Percentiles rank a stretch among this genome's conserved stretches.
Conservation (phyloP, 345 rosid genomes). For the Moricandia arvensis region DNA sequence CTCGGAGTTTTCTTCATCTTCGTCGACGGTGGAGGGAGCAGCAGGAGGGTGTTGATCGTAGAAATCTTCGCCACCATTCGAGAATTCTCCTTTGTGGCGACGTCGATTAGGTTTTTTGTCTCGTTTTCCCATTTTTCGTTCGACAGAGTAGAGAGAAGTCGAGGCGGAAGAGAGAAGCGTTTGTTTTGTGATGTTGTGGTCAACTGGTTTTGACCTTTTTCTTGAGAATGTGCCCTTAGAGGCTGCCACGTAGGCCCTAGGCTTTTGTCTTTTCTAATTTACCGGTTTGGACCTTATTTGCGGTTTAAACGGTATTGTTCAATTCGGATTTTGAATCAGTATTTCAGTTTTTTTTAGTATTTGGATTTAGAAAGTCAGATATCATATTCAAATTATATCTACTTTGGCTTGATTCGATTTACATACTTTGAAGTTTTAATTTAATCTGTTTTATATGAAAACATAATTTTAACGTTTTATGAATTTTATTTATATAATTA, state of each 20-base stretch:
- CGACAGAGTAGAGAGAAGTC: too few species aligned
- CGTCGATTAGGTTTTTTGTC: constrained; percentile 70
- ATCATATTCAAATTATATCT: neutral
- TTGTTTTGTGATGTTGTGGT: neutral
- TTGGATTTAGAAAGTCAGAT: too few species aligned
- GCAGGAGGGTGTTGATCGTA: constrained; percentile 34
- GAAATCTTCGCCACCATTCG: constrained; percentile 43
- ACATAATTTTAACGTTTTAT: too few species aligned
- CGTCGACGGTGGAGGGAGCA: constrained; percentile 18
- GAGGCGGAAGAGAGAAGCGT: neutral
- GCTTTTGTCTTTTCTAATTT: neutral
- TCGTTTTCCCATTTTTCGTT: constrained; percentile 61
- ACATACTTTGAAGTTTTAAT: too few species aligned
- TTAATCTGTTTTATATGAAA: too few species aligned
- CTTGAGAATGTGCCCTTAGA: neutral
- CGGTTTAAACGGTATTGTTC: neutral
- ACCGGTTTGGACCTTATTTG: neutral
- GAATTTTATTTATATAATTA: neutral
- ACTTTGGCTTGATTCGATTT: too few species aligned
- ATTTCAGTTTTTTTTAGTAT: too few species aligned
- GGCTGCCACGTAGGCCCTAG: neutral
- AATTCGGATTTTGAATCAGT: too few species aligned
- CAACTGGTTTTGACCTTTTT: neutral
- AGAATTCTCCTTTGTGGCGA: constrained; percentile 39
- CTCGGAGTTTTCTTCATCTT: constrained; percentile 40